Base-by-base conservation (phyloP, 2,329 filamentous ascomycete species). In the Lachnellula suecica region DNA sequence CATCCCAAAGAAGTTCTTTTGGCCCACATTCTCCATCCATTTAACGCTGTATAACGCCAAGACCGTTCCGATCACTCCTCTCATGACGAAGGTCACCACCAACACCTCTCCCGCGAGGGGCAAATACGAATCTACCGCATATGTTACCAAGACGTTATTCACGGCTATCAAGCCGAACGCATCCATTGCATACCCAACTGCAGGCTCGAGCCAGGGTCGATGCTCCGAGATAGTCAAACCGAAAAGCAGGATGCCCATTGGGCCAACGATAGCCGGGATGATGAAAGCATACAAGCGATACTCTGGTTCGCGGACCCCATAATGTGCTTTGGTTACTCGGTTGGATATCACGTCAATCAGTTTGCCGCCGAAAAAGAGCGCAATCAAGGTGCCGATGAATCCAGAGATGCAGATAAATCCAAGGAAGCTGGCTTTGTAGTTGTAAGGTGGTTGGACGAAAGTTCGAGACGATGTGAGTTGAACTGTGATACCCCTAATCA, bases 101-200 rank as follows among this genome's bases (percentile, higher is more conserved):
- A 67, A 44, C 2, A 58, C 63, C 50, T 69, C 66, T 1, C 62
- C 66, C 4, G 65, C 60, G 24, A 63, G 53, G 0, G 15, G n/a
- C 15, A 52, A 51, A 46, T 65, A 66, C 31, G 60, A 61, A 51
- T 69, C 66, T 4, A 68, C 59, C 9, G 58, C 53, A 35, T 65
- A 68, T 6, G 62, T 65, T 8, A 68, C 47, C 5, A 59, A 56
- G 9, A 68, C 58, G 42, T 68, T 68, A 19, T 56, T 59, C 17
- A 63, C 55, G 1, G 64, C 62, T 2, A 59, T 63, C 24, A 68
- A 60, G 4, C 64, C 67, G 24, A 69, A 68, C 4, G 57, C 62
- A 42, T 67, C 63, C 60, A 69, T 65, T 13, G 54, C 59, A 41
- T 63, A 65, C 1, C 66, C 66, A 15, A 59, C 15, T 19, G 49